phyloP scores from a whole-genome alignment of 2,329 filamentous ascomycete species.

The Sporothrix pallida region DNA sequence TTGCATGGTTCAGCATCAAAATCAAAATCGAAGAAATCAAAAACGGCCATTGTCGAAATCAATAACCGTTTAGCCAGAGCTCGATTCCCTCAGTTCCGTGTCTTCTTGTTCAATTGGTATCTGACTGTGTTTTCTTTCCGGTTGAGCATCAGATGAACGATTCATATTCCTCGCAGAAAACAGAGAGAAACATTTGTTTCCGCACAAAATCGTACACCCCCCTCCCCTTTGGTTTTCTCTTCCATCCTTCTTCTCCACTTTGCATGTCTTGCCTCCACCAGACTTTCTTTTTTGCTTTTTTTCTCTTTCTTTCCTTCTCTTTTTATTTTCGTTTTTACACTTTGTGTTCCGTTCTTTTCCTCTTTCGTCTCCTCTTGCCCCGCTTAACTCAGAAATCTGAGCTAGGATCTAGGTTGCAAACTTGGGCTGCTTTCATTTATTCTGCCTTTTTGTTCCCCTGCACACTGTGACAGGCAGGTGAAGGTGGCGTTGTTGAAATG shows the following conservation, averaged over 20 bases:
- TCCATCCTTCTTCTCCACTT: constrained; percentile 1
- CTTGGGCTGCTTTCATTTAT: neutral
- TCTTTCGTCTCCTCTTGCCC: constrained; percentile 2
- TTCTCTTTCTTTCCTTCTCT: neutral
- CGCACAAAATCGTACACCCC: neutral
- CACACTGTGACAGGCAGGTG: neutral
- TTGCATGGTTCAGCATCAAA: neutral
- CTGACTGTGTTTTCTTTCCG: neutral
- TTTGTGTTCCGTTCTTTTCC: constrained; percentile 17
- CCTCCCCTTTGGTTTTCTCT: neutral
- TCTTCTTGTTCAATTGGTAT: neutral
- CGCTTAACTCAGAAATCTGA: constrained; percentile 3
- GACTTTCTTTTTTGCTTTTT: neutral
- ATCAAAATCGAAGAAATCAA: neutral
- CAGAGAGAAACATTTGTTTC: neutral
- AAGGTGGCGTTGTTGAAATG: constrained; percentile 2
- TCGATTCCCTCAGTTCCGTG: too few relatives aligned
- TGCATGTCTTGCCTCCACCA: neutral
- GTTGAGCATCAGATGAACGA: constrained; percentile 2
- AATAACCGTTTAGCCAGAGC: neutral
- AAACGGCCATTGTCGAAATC: neutral
- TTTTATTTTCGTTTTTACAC: constrained; percentile 27
- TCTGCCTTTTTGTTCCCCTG: neutral
- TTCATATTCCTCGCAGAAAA: neutral
- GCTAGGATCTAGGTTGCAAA: constrained; percentile 25